Conservation (phyloP, 176 grass and related monocot genomes). For the Poa pratensis region DNA sequence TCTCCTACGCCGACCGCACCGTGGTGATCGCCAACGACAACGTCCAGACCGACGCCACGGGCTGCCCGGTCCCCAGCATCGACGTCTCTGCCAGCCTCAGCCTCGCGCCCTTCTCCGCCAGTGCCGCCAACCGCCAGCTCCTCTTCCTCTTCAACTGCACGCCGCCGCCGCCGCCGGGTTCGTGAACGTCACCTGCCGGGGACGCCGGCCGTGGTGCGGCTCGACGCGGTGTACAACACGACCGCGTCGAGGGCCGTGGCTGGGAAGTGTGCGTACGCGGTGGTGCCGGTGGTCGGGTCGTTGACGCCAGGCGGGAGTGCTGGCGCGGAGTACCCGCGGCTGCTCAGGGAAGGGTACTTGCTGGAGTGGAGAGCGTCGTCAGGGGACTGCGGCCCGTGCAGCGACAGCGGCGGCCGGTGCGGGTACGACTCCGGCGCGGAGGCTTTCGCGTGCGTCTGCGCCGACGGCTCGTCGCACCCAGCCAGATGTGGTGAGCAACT, state of each 20-base stretch:
- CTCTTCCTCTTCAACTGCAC: constrained; percentile 69
- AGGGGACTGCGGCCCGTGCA: constrained; percentile 48
- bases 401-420: constrained; percentile 52
- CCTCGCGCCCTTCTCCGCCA: constrained; percentile 43
- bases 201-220: not conserved
- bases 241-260: not conserved
- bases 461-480: constrained; percentile 27
- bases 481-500: constrained; percentile 43
- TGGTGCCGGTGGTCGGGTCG: constrained; percentile 49
- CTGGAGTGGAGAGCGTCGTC: constrained; percentile 49
- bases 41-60: constrained; percentile 26
- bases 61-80: constrained; percentile 45
- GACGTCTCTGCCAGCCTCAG: constrained; percentile 56
- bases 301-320: not conserved
- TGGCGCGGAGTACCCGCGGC: constrained; percentile 11
- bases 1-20: constrained; percentile 51
- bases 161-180: not conserved
- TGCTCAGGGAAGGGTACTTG: constrained; percentile 49
- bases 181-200: constrained; percentile 30
- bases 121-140: constrained; percentile 48
- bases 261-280: not conserved
- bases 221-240: constrained; percentile 17
- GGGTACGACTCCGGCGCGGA: constrained; percentile 41
- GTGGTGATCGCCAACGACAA: constrained; percentile 51
- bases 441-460: constrained; percentile 57